Evolutionary conservation across 768 basidiomycete genomes (phyloP), one percentile per base, ranked within the genome.

Genomic region (Ramaria sp.): DNA sequence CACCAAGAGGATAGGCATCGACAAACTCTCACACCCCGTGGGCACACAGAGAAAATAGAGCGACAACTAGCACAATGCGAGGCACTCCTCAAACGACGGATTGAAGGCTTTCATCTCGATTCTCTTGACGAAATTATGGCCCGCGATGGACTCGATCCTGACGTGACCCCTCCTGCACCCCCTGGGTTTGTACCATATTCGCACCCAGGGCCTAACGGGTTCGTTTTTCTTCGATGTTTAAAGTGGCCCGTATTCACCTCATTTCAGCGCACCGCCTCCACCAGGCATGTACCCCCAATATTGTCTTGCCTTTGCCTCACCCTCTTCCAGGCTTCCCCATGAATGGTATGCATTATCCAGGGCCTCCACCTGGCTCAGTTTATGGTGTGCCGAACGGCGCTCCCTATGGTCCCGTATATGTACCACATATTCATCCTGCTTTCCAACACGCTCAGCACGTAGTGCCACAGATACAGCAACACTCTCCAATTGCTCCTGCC

Each of bases 1-100:
- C 82, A 90, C 64, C 89, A 92, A 65, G 89, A 92, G 63, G 89
- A 92, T 71, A 73, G 89, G 45, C 88, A 92, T 68, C 74, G 88
- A 38, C 86, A 90, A 75, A 88, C 85, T 1, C 78, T 92, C 62
- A 90, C 88, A 48, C 85, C 85, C 1, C 75, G 89, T 38, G 89
- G 88, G 34, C 83, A 91, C 67, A 84, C 86, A 0, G 88, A 90
- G 64, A 83, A 76, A 57, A 69, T 92, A 66, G 89, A 92, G 71
- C 78, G 80, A 60, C 83, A 88, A 71, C 77, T 92, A 48, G 72
- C 77, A 0, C 85, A 88, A 59, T 90, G 88, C 62, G 79, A 82
- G 58, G 82, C 82, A 16, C 79, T 92, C 43, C 78, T 92, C 62
- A 86, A 86, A 68, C 79, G 78, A 20, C 79, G 79, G 61, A 72